Evolutionary conservation across 805 yeast species (phyloP), one percentile per base, ranked within the genome.

Genomic region (Saturnispora silvae): DNA sequence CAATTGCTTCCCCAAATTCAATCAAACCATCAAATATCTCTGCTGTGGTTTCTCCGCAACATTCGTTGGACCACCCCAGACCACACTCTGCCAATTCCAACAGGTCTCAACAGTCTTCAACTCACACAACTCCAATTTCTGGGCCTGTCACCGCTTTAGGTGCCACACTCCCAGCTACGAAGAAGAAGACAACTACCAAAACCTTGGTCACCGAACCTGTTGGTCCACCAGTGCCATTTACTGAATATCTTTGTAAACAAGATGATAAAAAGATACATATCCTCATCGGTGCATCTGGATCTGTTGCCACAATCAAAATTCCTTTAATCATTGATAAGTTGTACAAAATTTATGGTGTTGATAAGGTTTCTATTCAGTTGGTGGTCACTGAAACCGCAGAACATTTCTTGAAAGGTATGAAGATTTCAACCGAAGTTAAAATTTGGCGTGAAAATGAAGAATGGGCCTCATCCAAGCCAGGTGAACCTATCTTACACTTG

Each of bases 361-460:
- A 75, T 33, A 76, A 75, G 41, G 78, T 86, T 3, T 76, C 86
- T 3, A 82, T 87, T 43, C 96, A 87, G 57, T 63, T 87, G 35
- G 84, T 87, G 18, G 81, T 82, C 18, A 86, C 96, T 4, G 70
- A 75, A 42, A 73, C 94, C 1, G 95, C 96, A 0, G 85, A 80
- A 43, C 87, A 82, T 53, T 89, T 94, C 42, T 57, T 80, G 35
- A 59, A 60, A 45, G 78, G 70, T 63, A 27, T 61, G 58, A 58
- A 75, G 49, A 59, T 73, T 52, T 57, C 82, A 17, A 68, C 79
- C 14, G 78, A 78, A 48, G 84, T 86, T 18, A 78, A 77, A 43
- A 74, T 87, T 14, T 89, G 97, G 97, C 70, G 87, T 52, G 96
- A 92, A 53, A 70, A 72, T 41, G 98, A 92, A 55, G 97, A 89